phyloP scores from a whole-genome alignment of 73 alveolate species.

The Stentor roeselii region DNA sequence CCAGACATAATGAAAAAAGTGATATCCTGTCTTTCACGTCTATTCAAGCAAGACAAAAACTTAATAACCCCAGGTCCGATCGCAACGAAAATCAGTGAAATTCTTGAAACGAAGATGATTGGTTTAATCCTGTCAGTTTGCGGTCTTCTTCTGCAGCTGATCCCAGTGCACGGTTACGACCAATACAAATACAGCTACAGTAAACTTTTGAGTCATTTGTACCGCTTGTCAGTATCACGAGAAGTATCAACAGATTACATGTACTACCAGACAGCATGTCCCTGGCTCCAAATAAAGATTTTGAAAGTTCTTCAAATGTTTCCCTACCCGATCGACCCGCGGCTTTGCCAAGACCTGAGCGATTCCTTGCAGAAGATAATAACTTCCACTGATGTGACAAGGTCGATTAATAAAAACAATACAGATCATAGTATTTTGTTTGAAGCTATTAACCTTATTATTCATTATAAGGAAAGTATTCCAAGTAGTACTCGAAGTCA shows the following conservation, averaged over 20 bases:
- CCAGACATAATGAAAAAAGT: slow-evolving; percentile 90
- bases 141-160: slow-evolving; percentile 56
- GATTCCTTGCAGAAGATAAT: slow-evolving; percentile 80
- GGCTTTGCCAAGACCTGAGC: slow-evolving; percentile 55
- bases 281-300: slow-evolving; percentile 95
- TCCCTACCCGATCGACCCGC: slow-evolving; percentile 86
- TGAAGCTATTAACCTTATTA: slow-evolving; percentile 91
- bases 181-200: slow-evolving; percentile 57
- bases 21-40: slow-evolving; percentile 76
- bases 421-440: slow-evolving; percentile 96
- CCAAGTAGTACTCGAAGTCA: slow-evolving; percentile 80
- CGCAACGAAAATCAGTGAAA: slow-evolving; percentile 65
- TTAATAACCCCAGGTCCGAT: slow-evolving; percentile 54
- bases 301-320: slow-evolving; percentile 82
- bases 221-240: slow-evolving; percentile 64
- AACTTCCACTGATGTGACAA: slow-evolving; percentile 90
- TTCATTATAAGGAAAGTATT: slow-evolving; percentile 77
- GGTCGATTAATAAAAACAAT: slow-evolving; percentile 92
- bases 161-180: slow-evolving; percentile 74
- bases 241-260: slow-evolving; percentile 87
- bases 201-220: slow-evolving; percentile 65
- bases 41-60: slow-evolving; percentile 86
- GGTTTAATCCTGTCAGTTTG: slow-evolving; percentile 74
- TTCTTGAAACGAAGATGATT: slow-evolving; percentile 61
- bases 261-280: slow-evolving; percentile 93